A percentile compares a stretch with the other conserved stretches of the same genome.
These are phyloP conservation scores for Dictyostelium capitatum DNA, from an alignment of 78 protist genomes.

Conservation along the genomic window DNA sequence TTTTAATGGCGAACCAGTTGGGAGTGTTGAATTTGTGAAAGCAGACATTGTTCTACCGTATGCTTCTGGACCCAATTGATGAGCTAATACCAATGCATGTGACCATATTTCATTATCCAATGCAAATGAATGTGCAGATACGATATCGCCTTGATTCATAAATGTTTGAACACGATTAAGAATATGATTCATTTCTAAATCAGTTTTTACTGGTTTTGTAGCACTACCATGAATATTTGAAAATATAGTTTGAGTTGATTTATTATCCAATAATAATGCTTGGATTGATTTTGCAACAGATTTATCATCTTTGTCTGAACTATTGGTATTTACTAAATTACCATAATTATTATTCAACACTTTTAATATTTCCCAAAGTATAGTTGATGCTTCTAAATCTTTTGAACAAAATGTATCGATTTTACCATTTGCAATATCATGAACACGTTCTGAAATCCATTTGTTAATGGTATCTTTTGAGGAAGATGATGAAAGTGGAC, in stretches of 20 bases:
- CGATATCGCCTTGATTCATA: slow-evolving; percentile 41
- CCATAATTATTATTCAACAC: slow-evolving; percentile 41
- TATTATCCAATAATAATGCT: slow-evolving; percentile 22
- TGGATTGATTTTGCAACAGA: not conserved
- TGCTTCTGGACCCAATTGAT: slow-evolving; percentile 47
- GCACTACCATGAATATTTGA: not conserved
- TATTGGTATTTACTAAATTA: not conserved
- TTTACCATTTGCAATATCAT: slow-evolving; percentile 38
- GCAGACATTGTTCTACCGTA: slow-evolving; percentile 29
- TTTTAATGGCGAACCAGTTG: slow-evolving; percentile 65
- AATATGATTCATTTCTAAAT: not conserved
- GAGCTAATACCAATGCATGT: slow-evolving; percentile 45
- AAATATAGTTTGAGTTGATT: slow-evolving; percentile 11
- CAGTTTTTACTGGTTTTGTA: not conserved
- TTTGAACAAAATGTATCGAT: slow-evolving; percentile 24
- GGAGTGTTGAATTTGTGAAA: slow-evolving; percentile 19
- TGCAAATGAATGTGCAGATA: slow-evolving; percentile 53
- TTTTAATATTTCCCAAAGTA: slow-evolving; percentile 54
- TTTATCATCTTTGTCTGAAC: slow-evolving; percentile 25
- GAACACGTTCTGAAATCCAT: slow-evolving; percentile 58
- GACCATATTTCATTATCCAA: slow-evolving; percentile 51
- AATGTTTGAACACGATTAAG: slow-evolving; percentile 35
- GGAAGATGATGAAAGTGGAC: slow-evolving; percentile 42
- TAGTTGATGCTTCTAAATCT: slow-evolving; percentile 51
- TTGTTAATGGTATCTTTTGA: slow-evolving; percentile 61